These are phyloP conservation scores for Rhizopogon parksii DNA, from an alignment of 1,284 basidiomycete species.

Conservation along the genomic window DNA sequence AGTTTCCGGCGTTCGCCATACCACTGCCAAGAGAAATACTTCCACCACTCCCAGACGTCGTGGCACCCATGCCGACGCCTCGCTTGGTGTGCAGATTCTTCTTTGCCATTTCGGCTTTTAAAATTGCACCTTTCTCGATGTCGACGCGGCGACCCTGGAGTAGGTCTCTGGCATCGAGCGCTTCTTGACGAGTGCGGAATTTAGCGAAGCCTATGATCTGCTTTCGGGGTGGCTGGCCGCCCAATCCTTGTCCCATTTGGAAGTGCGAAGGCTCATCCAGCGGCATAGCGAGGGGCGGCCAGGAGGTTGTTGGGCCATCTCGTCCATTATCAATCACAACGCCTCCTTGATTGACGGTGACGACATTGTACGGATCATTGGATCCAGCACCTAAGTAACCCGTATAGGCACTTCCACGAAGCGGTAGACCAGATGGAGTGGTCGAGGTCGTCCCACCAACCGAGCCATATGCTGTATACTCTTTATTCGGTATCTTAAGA, in stretches of 20 bases:
- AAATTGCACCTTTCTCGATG: slow-evolving; percentile 86
- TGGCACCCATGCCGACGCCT: slow-evolving; percentile 52
- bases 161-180: slow-evolving; percentile 81
- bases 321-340: slow-evolving; percentile 66
- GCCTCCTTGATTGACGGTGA: slow-evolving; percentile 71
- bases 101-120: slow-evolving; percentile 99
- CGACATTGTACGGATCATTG: slow-evolving; percentile 73
- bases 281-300: slow-evolving; percentile 43
- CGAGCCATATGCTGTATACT: slow-evolving; percentile 63
- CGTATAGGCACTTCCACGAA: slow-evolving; percentile 28
- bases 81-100: slow-evolving; percentile 97
- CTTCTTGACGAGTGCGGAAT: slow-evolving; percentile 84
- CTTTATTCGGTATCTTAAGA: slow-evolving; percentile 91
- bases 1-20: slow-evolving; percentile 17
- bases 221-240: slow-evolving; percentile 62
- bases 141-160: slow-evolving; percentile 91
- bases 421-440: slow-evolving; percentile 24
- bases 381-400: slow-evolving; percentile 40
- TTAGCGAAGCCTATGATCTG: slow-evolving; percentile 99
- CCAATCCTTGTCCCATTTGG: slow-evolving; percentile 24
- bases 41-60: slow-evolving; percentile 17
- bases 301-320: slow-evolving; percentile 61
- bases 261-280: slow-evolving; percentile 34
- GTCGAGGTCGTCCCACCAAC: slow-evolving; percentile 32
- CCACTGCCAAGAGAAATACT: slow-evolving; percentile 21